phyloP scores from a whole-genome alignment of 2,329 filamentous ascomycete species.

The Madurella mycetomatis region DNA sequence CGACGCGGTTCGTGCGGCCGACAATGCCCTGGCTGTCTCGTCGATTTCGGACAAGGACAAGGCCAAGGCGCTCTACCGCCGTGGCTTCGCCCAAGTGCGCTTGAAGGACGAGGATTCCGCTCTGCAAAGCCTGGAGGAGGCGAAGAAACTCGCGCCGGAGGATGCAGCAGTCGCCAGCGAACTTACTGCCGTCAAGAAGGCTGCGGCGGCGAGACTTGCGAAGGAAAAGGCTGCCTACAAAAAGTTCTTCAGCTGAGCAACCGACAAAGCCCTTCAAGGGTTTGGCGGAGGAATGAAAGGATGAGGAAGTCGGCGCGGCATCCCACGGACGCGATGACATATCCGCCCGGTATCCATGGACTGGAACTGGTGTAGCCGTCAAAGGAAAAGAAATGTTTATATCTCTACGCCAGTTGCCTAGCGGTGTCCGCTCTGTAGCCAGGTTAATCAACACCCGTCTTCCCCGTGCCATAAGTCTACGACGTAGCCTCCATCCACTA shows the following conservation, averaged over 20 bases:
- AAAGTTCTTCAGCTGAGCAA: slow-evolving; percentile 81
- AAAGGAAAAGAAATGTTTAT: neutral
- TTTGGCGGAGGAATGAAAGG: no score
- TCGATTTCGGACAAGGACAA: slow-evolving; percentile 69
- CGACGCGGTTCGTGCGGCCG: slow-evolving; percentile 66
- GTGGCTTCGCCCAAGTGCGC: slow-evolving; percentile 68
- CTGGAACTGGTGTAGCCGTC: neutral
- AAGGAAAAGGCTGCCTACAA: slow-evolving; percentile 91
- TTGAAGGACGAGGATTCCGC: slow-evolving; percentile 83
- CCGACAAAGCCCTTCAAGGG: no score
- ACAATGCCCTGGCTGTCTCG: slow-evolving; percentile 65
- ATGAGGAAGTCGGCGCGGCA: no score
- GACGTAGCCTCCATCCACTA: neutral
- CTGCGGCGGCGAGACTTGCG: slow-evolving; percentile 64
- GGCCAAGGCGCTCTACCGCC: slow-evolving; percentile 84
- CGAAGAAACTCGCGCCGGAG: slow-evolving; percentile 66
- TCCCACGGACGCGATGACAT: no score
- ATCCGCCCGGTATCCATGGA: no score
- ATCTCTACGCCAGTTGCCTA: neutral
- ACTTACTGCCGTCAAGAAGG: slow-evolving; percentile 72
- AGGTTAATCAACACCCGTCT: slow-evolving; percentile 8
- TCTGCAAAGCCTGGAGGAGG: slow-evolving; percentile 68
- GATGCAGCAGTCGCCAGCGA: slow-evolving; percentile 74
- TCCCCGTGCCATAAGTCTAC: slow-evolving; percentile 20
- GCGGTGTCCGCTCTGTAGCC: no score